Evolutionary conservation across 495 filamentous ascomycete genomes (phyloP).

Genomic region (Aspergillus bridgeri): DNA sequence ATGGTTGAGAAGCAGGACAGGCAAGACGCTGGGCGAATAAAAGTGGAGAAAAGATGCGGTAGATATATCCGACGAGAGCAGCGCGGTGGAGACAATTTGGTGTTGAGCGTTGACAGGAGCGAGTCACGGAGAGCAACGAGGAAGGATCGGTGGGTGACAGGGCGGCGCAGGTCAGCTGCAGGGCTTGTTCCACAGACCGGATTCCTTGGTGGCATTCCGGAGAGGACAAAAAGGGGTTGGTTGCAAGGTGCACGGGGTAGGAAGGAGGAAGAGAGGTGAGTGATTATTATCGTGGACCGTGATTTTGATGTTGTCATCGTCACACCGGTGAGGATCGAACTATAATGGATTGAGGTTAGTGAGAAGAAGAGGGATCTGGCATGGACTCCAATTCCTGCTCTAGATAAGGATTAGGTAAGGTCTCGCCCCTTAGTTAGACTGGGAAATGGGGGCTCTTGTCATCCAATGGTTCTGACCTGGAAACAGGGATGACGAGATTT

Average conservation of each 20-base stretch:
- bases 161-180: background rate
- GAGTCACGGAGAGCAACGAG: background rate
- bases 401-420: background rate
- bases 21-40: slow-evolving; percentile 2
- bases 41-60: slow-evolving; percentile 1
- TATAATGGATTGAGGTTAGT: background rate
- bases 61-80: slow-evolving; percentile 12
- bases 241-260: too few species aligned
- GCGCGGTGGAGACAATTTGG: background rate
- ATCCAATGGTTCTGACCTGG: background rate
- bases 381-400: background rate
- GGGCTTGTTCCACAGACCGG: background rate
- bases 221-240: background rate
- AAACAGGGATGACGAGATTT: background rate
- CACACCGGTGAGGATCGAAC: background rate
- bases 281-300: background rate
- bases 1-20: background rate
- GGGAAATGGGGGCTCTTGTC: background rate
- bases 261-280: background rate
- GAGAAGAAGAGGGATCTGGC: background rate
- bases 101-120: background rate
- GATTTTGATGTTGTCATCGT: background rate
- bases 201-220: background rate
- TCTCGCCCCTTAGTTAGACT: background rate
- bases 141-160: background rate